Conservation (phyloP, 2,329 filamentous ascomycete species). For the Annulohypoxylon truncatum region DNA sequence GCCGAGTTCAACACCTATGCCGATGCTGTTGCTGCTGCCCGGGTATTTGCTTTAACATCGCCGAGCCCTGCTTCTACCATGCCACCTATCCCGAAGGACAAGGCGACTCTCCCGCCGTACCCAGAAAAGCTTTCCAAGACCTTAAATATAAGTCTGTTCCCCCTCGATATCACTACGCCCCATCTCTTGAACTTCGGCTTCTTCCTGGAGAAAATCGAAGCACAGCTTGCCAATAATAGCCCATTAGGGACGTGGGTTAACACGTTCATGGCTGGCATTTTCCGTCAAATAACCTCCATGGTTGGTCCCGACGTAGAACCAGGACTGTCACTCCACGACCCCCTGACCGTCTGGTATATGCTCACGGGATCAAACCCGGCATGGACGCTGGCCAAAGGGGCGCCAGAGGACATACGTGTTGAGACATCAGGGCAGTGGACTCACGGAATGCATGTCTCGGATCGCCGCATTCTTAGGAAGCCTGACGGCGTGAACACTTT, state of each 20-base stretch:
- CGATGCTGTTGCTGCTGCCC: conserved; percentile 81
- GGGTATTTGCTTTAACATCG: conserved; percentile 82
- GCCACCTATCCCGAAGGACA: conserved; percentile 70
- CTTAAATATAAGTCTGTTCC: conserved; percentile 77
- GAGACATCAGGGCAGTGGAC: conserved; percentile 97
- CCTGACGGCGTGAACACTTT: conserved; percentile 60
- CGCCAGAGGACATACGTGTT: conserved; percentile 84
- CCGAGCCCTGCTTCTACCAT: conserved; percentile 81
- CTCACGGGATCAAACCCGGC: conserved; percentile 68
- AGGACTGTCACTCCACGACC: conserved; percentile 79
- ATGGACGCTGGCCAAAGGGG: conserved; percentile 65
- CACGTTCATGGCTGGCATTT: conserved; percentile 78
- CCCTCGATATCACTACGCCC: conserved; percentile 79
- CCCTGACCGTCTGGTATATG: conserved; percentile 82
- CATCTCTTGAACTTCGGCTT: conserved; percentile 73
- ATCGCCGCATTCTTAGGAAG: conserved; percentile 72
- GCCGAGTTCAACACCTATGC: conserved; percentile 98
- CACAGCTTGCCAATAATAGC: conserved; percentile 70
- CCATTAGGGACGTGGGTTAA: conserved; percentile 79
- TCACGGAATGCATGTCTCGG: conserved; percentile 87
- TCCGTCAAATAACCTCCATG: conserved; percentile 74
- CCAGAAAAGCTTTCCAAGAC: conserved; percentile 70
- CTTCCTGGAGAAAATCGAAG: conserved; percentile 67
- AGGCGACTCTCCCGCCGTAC: conserved; percentile 68
- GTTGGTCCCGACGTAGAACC: conserved; percentile 68